phyloP scores from a whole-genome alignment of 345 rosid genomes.

The Moricandia moricandioides region DNA sequence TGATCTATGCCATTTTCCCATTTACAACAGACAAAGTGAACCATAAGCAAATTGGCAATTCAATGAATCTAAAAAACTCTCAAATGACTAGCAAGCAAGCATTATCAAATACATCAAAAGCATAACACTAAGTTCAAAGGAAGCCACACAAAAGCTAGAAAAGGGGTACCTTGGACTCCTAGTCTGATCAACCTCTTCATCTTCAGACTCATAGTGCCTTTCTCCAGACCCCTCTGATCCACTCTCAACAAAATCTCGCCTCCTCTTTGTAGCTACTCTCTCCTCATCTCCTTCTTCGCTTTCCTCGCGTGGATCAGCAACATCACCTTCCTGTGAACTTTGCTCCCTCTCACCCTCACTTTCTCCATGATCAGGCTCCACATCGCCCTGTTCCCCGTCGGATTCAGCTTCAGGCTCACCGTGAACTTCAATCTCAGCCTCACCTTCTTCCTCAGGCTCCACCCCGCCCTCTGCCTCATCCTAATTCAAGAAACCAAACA shows the following conservation, averaged over 20 bases:
- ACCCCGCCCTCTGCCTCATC: conserved; percentile 85
- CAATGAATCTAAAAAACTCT: conserved; percentile 14
- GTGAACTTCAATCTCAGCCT: conserved; percentile 45
- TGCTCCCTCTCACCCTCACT: conserved; percentile 93
- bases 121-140: neutral
- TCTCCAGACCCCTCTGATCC: conserved; percentile 87
- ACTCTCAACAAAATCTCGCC: conserved; percentile 70
- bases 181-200: conserved; percentile 85
- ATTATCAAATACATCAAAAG: neutral
- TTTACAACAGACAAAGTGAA: conserved; percentile 3
- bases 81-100: conserved; percentile 25
- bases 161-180: conserved; percentile 59
- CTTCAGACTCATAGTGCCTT: conserved; percentile 69
- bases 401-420: conserved; percentile 64
- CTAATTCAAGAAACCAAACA: conserved; percentile 37
- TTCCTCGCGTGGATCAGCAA: conserved; percentile 64
- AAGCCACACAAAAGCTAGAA: neutral
- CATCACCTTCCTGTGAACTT: conserved; percentile 70
- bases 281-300: conserved; percentile 57
- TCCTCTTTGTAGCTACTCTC: conserved; percentile 58
- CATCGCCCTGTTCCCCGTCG: conserved; percentile 61
- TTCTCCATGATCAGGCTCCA: conserved; percentile 79
- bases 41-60: conserved; percentile 13
- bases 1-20: conserved; percentile 41
- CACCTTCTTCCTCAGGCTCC: conserved; percentile 66